Percentiles rank a stretch among this genome's conserved stretches.
phyloP scores from a whole-genome alignment of 1,139 yeast genomes.

The Chernovozyma sophiae-reginae region DNA sequence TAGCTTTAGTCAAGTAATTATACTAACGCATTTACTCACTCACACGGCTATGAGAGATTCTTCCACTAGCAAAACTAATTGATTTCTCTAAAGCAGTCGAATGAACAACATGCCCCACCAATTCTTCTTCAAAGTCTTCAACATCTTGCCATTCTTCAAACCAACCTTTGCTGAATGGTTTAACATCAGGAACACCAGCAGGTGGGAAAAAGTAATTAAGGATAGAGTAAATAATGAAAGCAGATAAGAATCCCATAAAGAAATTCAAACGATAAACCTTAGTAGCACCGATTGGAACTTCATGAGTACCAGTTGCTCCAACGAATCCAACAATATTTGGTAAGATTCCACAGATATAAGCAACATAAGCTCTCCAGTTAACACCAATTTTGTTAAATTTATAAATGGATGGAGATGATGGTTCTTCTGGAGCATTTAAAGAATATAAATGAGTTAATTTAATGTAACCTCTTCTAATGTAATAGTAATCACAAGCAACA shows the following conservation, averaged over 20 bases:
- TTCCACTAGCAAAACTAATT: conserved; percentile 1
- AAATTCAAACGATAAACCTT: conserved; percentile 68
- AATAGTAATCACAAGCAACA: conserved; percentile 69
- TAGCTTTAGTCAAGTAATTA: conserved; percentile 1
- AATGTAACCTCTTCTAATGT: conserved; percentile 70
- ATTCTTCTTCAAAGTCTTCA: conserved; percentile 55
- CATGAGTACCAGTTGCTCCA: conserved; percentile 63
- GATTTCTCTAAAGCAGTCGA: conserved; percentile 4
- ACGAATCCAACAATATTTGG: conserved; percentile 89
- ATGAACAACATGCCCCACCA: conserved; percentile 30
- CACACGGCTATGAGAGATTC: no score
- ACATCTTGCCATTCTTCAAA: conserved; percentile 57
- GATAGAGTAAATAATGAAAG: conserved; percentile 48
- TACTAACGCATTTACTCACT: no score
- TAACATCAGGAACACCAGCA: conserved; percentile 51
- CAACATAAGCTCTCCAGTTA: conserved; percentile 78
- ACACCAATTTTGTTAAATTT: conserved; percentile 59
- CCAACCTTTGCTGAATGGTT: conserved; percentile 58
- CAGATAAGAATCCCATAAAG: conserved; percentile 65
- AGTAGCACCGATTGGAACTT: conserved; percentile 77
- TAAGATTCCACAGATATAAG: conserved; percentile 68
- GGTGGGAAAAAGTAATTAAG: conserved; percentile 56
- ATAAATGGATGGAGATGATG: conserved; percentile 39
- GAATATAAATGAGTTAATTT: conserved; percentile 62
- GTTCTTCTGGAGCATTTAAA: conserved; percentile 30